Conservation (phyloP, 1,284 basidiomycete species). For the Apiotrichum porosum region DNA sequence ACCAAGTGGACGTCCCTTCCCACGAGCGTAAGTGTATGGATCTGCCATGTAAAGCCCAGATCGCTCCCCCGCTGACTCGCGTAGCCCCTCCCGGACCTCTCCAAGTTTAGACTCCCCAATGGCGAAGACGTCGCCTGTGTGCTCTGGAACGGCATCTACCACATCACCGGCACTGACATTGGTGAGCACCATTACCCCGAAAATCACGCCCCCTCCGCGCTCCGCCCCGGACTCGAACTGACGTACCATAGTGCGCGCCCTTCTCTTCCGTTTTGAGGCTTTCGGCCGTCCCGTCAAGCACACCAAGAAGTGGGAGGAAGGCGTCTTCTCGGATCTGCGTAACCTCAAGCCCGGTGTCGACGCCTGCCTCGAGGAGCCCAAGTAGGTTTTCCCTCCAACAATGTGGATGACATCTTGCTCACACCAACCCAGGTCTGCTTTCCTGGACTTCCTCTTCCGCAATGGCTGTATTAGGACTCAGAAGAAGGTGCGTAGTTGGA, state of each 20-base stretch:
- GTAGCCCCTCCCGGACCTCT: slow-evolving; percentile 60
- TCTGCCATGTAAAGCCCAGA: not conserved
- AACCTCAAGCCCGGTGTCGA: slow-evolving; percentile 88
- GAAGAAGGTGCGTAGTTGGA: slow-evolving; percentile 77
- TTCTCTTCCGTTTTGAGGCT: slow-evolving; percentile 84
- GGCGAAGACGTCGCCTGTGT: slow-evolving; percentile 85
- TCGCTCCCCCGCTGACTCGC: not conserved
- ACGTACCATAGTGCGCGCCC: slow-evolving; percentile 59
- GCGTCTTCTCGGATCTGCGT: slow-evolving; percentile 81
- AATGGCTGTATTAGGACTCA: slow-evolving; percentile 91
- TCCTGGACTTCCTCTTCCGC: slow-evolving; percentile 82
- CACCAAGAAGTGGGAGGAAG: slow-evolving; percentile 62
- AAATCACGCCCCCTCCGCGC: too few species aligned
- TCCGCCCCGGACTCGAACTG: too few species aligned
- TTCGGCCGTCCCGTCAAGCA: slow-evolving; percentile 56
- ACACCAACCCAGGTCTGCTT: slow-evolving; percentile 50
- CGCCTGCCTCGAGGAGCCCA: slow-evolving; percentile 84
- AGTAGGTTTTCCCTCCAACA: slow-evolving; percentile 51
- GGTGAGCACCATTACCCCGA: slow-evolving; percentile 32
- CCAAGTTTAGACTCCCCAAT: slow-evolving; percentile 74
- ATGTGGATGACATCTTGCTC: not conserved
- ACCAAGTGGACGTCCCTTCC: slow-evolving; percentile 41
- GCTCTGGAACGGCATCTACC: slow-evolving; percentile 79
- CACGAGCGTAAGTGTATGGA: slow-evolving; percentile 4
- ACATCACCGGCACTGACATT: slow-evolving; percentile 76